phyloP scores from a whole-genome alignment of 345 rosid genomes.

The Citrus glauca region DNA sequence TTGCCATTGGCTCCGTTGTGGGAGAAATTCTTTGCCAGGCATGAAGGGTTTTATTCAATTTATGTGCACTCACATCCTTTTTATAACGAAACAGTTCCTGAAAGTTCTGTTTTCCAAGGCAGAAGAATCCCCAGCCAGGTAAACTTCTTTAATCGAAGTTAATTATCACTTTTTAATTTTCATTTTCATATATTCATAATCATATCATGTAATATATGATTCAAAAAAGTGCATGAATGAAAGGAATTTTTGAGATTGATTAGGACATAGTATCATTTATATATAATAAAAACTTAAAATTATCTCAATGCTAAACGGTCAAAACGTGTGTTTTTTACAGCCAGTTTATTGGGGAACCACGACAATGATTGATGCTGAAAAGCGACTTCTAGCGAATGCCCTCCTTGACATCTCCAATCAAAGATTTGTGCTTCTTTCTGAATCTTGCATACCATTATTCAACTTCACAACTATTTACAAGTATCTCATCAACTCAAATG shows the following conservation, averaged over 20 bases:
- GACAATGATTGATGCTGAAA: constrained; percentile 68
- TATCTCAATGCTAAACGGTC: not conserved
- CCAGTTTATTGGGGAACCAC: constrained; percentile 61
- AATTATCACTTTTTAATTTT: not conserved
- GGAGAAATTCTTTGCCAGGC: constrained; percentile 68
- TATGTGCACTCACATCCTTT: constrained; percentile 70
- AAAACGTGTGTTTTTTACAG: constrained; percentile 20
- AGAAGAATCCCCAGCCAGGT: constrained; percentile 82
- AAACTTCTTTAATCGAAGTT: not conserved
- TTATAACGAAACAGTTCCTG: constrained; percentile 34
- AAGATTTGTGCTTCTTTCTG: constrained; percentile 69
- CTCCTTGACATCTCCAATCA: constrained; percentile 56
- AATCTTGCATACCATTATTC: constrained; percentile 68
- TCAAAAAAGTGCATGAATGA: too few relatives aligned
- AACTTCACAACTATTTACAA: constrained; percentile 47
- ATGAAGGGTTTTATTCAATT: constrained; percentile 59
- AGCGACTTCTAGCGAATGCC: constrained; percentile 65
- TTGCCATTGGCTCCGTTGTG: constrained; percentile 67
- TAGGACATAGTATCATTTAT: not conserved
- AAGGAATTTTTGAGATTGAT: not conserved
- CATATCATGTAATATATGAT: not conserved
- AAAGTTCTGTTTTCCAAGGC: constrained; percentile 49
- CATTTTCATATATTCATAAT: not conserved
- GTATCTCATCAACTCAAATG: constrained; percentile 45
- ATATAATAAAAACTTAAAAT: too few relatives aligned